A percentile compares a stretch with the other conserved stretches of the same genome.
These are phyloP conservation scores for Bisporella sp. DNA, from an alignment of 2,329 filamentous ascomycete species.

Conservation along the genomic window DNA sequence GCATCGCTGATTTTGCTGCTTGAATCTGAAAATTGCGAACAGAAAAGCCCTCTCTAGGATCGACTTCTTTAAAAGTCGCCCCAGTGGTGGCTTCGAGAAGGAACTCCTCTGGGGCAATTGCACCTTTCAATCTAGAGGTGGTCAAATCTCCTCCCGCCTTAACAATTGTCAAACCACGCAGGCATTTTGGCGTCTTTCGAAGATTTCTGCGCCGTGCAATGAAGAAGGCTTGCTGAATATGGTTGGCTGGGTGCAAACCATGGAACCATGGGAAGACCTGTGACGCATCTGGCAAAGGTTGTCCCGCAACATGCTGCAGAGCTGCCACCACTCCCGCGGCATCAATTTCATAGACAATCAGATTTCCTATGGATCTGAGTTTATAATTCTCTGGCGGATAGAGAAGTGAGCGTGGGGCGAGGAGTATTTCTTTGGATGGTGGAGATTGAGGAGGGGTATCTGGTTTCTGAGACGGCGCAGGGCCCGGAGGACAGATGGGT, in stretches of 20 bases:
- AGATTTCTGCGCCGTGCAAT: conserved; percentile 65
- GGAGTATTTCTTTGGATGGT: conserved; percentile 44
- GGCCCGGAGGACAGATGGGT: conserved; percentile 80
- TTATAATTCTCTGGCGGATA: conserved; percentile 64
- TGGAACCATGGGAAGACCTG: conserved; percentile 95
- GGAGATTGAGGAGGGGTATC: conserved; percentile 62
- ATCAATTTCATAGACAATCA: conserved; percentile 65
- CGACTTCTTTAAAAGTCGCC: conserved; percentile 64
- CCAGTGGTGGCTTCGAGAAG: conserved; percentile 45
- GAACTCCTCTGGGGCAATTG: conserved; percentile 75
- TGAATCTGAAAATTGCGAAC: conserved; percentile 98
- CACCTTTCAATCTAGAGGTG: conserved; percentile 74
- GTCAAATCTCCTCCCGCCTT: conserved; percentile 80
- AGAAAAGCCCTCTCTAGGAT: conserved; percentile 86
- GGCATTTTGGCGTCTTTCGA: conserved; percentile 64
- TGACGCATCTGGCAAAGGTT: conserved; percentile 78
- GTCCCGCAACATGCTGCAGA: conserved; percentile 66
- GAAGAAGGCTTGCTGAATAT: conserved; percentile 87
- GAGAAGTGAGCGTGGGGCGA: conserved; percentile 61
- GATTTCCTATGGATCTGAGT: conserved; percentile 42
- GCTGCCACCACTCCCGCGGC: conserved; percentile 63
- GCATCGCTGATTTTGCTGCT: conserved; percentile 74
- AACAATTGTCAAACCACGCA: conserved; percentile 77
- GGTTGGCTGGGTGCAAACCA: conserved; percentile 82
- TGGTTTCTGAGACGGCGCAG: conserved; percentile 47